Percentiles rank a stretch among this genome's conserved stretches.
Evolutionary conservation across 2,329 filamentous ascomycete genomes (phyloP).

Genomic region (Talaromyces sp.): DNA sequence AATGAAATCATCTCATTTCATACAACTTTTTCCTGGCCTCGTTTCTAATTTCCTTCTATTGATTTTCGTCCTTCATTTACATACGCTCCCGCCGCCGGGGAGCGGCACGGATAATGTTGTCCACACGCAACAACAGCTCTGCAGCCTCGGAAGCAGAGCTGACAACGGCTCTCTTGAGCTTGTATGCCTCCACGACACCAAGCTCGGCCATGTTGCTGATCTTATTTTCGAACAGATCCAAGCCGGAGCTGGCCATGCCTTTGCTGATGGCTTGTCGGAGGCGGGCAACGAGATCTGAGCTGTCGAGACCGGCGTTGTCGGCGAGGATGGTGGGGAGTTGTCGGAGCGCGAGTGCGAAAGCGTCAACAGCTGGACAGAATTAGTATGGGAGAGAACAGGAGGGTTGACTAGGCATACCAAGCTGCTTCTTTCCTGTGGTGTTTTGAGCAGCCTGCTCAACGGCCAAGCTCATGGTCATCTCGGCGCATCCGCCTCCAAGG

Average conservation of each 20-base stretch:
- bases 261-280: constrained; percentile 93
- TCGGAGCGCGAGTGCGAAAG: constrained; percentile 83
- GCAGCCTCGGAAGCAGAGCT: constrained; percentile 94
- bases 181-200: constrained; percentile 96
- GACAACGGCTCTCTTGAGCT: constrained; percentile 97
- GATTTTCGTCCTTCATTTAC: constrained; percentile 40
- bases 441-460: constrained; percentile 92
- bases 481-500: constrained; percentile 89
- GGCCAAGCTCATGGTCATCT: constrained; percentile 99
- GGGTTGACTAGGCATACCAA: constrained; percentile 38
- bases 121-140: constrained; percentile 89
- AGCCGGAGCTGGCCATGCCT: constrained; percentile 84
- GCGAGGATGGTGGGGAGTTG: constrained; percentile 95
- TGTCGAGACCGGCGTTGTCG: constrained; percentile 95
- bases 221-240: constrained; percentile 87
- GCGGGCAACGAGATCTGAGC: constrained; percentile 86
- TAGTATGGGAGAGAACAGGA: neutral
- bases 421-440: constrained; percentile 92
- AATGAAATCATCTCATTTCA: constrained; percentile 17
- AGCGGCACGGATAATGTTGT: constrained; percentile 95
- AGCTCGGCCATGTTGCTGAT: constrained; percentile 94
- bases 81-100: constrained; percentile 78
- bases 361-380: constrained; percentile 64
- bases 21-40: constrained; percentile 9
- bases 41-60: neutral